Percentiles rank a stretch among this genome's conserved stretches.
Conservation (phyloP, 2,329 filamentous ascomycete species). For the Aspergillus quadricinctus region DNA sequence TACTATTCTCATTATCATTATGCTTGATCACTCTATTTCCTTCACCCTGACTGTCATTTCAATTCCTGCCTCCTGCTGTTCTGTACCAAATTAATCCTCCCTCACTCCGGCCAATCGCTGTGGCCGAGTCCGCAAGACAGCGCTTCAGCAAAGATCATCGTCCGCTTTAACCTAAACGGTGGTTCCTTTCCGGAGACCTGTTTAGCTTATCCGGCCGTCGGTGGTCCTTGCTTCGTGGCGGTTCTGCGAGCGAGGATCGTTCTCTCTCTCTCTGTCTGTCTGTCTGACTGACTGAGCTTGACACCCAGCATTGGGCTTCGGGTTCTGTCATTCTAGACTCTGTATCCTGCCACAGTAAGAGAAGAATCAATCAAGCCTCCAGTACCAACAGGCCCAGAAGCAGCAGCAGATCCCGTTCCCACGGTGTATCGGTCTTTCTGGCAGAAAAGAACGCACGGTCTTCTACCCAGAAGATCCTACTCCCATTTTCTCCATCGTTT, state of each 20-base stretch:
- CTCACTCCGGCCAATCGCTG: conserved; percentile 8
- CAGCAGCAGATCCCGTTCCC: conserved; percentile 6
- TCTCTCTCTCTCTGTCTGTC: conserved; percentile 3
- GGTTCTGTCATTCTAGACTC: not conserved
- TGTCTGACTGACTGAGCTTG: conserved; percentile 13
- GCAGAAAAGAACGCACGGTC: conserved; percentile 11
- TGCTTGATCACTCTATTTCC: not conserved
- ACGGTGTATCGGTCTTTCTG: conserved; percentile 14
- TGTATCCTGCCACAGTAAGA: conserved; percentile 7
- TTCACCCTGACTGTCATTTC: not conserved
- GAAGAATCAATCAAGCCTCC: conserved; percentile 1
- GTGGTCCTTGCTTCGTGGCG: conserved; percentile 23
- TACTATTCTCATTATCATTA: not conserved
- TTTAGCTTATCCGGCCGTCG: conserved; percentile 14
- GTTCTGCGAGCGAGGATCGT: conserved; percentile 2
- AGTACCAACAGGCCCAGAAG: conserved; percentile 3
- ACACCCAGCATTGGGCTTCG: conserved; percentile 2
- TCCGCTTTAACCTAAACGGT: conserved; percentile 14
- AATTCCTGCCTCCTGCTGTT: not conserved
- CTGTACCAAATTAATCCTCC: not conserved
- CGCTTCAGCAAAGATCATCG: conserved; percentile 9
- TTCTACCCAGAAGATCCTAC: conserved; percentile 13
- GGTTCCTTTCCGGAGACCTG: conserved; percentile 14
- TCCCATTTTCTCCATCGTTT: not conserved
- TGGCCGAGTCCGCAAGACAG: conserved; percentile 1